phyloP scores from a whole-genome alignment of 306 rosid species.

The Inga leiocalycina region DNA sequence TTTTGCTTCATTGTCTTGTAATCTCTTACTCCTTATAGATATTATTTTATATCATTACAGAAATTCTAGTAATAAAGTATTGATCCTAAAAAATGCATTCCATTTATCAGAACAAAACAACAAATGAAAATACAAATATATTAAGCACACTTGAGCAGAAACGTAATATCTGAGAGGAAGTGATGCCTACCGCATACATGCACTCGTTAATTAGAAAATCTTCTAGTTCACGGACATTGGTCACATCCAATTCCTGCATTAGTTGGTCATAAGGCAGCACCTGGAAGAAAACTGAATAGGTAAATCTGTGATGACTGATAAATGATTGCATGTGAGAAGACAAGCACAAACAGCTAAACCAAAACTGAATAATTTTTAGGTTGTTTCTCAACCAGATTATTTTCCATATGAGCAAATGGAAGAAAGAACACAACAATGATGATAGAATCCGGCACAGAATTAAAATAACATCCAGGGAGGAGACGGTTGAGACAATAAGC shows the following conservation, averaged over 20 bases:
- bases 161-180: slow-evolving; percentile 25
- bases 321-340: background rate
- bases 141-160: slow-evolving; percentile 17
- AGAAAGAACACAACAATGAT: slow-evolving; percentile 19
- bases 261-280: slow-evolving; percentile 85
- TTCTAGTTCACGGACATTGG: slow-evolving; percentile 87
- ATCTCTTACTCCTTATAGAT: background rate
- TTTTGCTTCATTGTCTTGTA: background rate
- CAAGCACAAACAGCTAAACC: slow-evolving; percentile 13
- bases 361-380: background rate
- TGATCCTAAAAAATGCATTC: background rate
- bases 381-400: background rate
- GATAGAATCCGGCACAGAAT: slow-evolving; percentile 21
- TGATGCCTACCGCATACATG: slow-evolving; percentile 90
- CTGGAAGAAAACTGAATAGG: slow-evolving; percentile 39
- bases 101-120: background rate
- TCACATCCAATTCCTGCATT: slow-evolving; percentile 90
- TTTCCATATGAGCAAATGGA: background rate
- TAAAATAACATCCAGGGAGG: slow-evolving; percentile 2
- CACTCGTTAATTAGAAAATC: slow-evolving; percentile 96
- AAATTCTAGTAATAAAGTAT: background rate
- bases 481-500: background rate
- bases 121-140: slow-evolving; percentile 10
- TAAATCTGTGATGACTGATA: slow-evolving; percentile 16
- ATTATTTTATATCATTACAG: background rate